These are phyloP conservation scores for Tillandsia leiboldiana DNA, from an alignment of 176 grass and related monocot species.

Conservation along the genomic window DNA sequence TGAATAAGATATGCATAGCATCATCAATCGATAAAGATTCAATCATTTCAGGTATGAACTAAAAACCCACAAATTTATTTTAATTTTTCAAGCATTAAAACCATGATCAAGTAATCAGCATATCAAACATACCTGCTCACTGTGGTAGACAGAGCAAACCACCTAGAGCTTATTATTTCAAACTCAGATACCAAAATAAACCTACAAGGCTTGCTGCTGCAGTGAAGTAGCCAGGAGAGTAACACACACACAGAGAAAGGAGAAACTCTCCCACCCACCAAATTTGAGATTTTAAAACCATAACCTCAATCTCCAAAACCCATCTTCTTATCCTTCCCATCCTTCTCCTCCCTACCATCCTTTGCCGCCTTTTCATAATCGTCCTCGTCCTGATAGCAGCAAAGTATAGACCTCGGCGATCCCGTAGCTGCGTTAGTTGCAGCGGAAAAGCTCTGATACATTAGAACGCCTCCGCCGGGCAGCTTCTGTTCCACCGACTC, in stretches of 20 bases:
- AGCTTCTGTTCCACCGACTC: conserved; percentile 46
- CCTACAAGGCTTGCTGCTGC: conserved; percentile 36
- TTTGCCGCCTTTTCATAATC: conserved; percentile 9
- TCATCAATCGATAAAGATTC: no score
- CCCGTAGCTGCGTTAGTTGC: background rate
- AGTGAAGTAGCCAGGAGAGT: conserved; percentile 32
- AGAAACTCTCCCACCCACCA: background rate
- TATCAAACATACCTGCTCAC: conserved; percentile 22
- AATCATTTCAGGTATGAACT: background rate
- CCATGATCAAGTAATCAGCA: background rate
- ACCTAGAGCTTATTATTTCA: conserved; percentile 51
- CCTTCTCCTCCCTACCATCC: conserved; percentile 17
- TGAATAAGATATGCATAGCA: no score
- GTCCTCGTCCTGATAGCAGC: conserved; percentile 40
- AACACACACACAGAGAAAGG: conserved; percentile 1
- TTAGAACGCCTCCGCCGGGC: conserved; percentile 24
- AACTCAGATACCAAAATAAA: conserved; percentile 18
- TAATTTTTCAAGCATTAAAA: background rate
- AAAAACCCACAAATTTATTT: background rate
- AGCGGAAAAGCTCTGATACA: conserved; percentile 50
- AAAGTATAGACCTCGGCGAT: conserved; percentile 43
- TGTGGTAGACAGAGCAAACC: conserved; percentile 72
- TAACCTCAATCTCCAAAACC: conserved; percentile 20
- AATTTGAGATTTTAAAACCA: background rate
- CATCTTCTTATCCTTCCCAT: conserved; percentile 14